Base-by-base conservation (phyloP, 768 basidiomycete genomes). In the Coprinopsis sp. region DNA sequence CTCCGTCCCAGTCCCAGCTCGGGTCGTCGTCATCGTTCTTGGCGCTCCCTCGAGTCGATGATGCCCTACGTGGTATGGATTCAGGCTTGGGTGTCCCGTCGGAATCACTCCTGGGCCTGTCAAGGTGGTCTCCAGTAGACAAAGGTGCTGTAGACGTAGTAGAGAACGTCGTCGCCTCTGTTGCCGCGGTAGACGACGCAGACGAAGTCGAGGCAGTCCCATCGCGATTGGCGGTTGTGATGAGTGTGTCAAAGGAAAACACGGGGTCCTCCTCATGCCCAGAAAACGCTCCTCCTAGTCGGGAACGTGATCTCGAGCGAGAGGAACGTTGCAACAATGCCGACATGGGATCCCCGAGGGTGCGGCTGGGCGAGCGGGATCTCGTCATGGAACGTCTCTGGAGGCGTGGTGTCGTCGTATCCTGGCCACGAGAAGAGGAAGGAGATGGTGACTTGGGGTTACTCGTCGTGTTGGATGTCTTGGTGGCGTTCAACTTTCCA, bases 401-500 rank as follows among this genome's bases (percentile, higher is more conserved):
- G 19, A 33, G 47, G 3, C 39, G 39, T 30, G 47, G 33, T 13
- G 40, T 42, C 2, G 47, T 42, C 12, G 39, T n/a, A n/a, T n/a
- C n/a, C 25, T 40, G 47, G 24, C 30, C 18, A 40, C 25, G 23
- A 22, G 27, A 31, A 14, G 37, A 31, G n/a, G 53, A 47, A n/a
- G n/a, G n/a, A n/a, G n/a, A n/a, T n/a, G n/a, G n/a, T n/a, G n/a
- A n/a, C 18, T 30, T 30, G 42, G 47, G 45, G 37, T 37, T 39
- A 24, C 30, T 27, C 28, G 43, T 37, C 33, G 37, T 33, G 31
- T 43, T 50, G 10, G 44, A 12, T 23, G 44, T 31, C 21, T 41
- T 61, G 18, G 58, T 51, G 51, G 70, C 74, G 37, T 62, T 62
- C 56, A 74, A 78, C 65, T 78, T 81, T 21, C 70, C 72, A 49